phyloP scores from a whole-genome alignment of 176 grass and related monocot genomes.

The Areca catechu region DNA sequence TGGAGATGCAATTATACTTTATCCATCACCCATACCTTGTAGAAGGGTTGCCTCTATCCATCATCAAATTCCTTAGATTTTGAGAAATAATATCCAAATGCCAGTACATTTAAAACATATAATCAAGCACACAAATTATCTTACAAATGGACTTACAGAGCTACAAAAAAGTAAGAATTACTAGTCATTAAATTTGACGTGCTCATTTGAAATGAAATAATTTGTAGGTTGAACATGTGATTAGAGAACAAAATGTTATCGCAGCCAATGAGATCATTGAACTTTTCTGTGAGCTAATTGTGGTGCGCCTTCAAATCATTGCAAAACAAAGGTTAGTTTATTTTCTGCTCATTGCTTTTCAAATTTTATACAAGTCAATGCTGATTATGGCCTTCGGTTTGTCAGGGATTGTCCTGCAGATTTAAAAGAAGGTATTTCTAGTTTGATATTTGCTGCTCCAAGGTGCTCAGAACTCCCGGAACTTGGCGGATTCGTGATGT shows the following conservation, averaged over 20 bases:
- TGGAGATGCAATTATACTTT: too few species aligned
- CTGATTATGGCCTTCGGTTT: conserved; percentile 14
- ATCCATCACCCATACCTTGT: too few species aligned
- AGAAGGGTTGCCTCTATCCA: too few species aligned
- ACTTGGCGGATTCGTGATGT: conserved; percentile 60
- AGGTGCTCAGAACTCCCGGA: conserved; percentile 93
- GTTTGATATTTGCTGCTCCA: conserved; percentile 90
- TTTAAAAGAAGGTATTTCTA: conserved; percentile 96
- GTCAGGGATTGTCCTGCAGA: conserved; percentile 79
- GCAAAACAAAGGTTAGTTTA: conserved; percentile 69
- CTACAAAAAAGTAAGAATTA: too few species aligned
- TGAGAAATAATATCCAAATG: too few species aligned
- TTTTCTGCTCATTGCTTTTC: not conserved
- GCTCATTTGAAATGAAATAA: too few species aligned
- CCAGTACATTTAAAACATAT: too few species aligned
- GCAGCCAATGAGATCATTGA: conserved; percentile 89
- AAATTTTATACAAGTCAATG: conserved; percentile 7
- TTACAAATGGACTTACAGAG: too few species aligned
- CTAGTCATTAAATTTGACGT: too few species aligned
- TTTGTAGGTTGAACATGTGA: conserved; percentile 90
- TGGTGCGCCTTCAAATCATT: conserved; percentile 73
- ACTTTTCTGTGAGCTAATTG: conserved; percentile 91
- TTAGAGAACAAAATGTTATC: conserved; percentile 88
- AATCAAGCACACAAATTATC: too few species aligned
- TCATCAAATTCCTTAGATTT: too few species aligned